These are phyloP conservation scores for Clonostachys byssicola DNA, from an alignment of 2,329 filamentous ascomycete genomes.

Conservation along the genomic window DNA sequence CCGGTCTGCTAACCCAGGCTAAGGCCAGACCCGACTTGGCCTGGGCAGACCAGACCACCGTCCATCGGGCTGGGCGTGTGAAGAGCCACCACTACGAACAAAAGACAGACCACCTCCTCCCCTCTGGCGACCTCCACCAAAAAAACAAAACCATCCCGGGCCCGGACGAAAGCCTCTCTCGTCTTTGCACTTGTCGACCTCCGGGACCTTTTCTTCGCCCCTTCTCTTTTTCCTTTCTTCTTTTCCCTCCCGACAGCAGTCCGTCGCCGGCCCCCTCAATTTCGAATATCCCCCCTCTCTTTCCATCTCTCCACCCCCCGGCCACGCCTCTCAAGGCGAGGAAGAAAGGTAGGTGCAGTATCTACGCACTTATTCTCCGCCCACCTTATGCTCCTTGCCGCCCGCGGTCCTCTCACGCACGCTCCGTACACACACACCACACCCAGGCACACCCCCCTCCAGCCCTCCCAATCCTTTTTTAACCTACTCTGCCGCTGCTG, in stretches of 20 bases:
- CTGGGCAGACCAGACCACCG: not conserved
- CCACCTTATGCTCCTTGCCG: too few species aligned
- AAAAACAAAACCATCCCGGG: slow-evolving; percentile 25
- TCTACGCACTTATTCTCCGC: too few species aligned
- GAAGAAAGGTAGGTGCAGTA: too few species aligned
- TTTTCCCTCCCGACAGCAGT: slow-evolving; percentile 1
- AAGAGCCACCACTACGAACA: not conserved
- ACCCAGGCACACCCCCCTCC: not conserved
- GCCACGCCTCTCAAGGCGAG: too few species aligned
- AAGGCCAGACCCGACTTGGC: not conserved
- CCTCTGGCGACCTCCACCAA: not conserved
- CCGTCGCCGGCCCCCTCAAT: too few species aligned
- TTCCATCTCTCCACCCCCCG: too few species aligned
- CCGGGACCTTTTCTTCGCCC: not conserved
- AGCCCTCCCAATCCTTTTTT: slow-evolving; percentile 8
- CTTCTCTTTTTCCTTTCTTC: slow-evolving; percentile 6
- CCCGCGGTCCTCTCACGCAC: slow-evolving; percentile 9
- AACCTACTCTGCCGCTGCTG: slow-evolving; percentile 18
- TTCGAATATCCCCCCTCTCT: too few species aligned
- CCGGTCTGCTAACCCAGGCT: not conserved
- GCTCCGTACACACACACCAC: not conserved
- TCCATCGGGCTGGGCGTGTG: not conserved
- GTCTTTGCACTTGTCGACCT: slow-evolving; percentile 1
- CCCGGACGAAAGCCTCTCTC: slow-evolving; percentile 7
- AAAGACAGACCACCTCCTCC: not conserved